Evolutionary conservation across 371 early-diverging fungal genomes (phyloP).

Genomic region (Circinella minor): DNA sequence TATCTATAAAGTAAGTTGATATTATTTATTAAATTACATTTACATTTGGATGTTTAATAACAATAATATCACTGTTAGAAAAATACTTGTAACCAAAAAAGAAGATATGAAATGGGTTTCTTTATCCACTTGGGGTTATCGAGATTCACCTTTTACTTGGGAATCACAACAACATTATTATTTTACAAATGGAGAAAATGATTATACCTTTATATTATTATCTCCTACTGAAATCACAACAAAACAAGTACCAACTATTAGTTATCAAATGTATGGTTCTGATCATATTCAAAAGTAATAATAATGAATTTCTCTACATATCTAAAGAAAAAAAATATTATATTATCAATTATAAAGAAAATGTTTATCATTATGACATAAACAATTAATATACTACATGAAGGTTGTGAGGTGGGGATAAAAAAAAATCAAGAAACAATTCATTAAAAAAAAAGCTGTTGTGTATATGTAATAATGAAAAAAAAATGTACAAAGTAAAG

Average conservation of each 20-base stretch:
- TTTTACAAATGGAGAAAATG: conserved; percentile 20
- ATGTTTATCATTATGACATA: too few relatives aligned
- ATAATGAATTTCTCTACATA: too few relatives aligned
- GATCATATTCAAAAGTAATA: conserved; percentile 9
- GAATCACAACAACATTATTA: conserved; percentile 52
- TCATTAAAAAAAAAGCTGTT: not conserved
- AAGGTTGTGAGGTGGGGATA: not conserved
- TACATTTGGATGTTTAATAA: too few relatives aligned
- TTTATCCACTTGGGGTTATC: conserved; percentile 67
- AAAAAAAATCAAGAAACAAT: too few relatives aligned
- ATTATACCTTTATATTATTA: conserved; percentile 22
- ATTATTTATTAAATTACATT: too few relatives aligned
- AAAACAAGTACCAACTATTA: conserved; percentile 1
- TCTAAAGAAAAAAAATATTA: not conserved
- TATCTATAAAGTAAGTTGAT: conserved; percentile 34
- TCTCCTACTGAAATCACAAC: conserved; percentile 5
- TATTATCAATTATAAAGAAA: not conserved
- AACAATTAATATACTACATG: not conserved
- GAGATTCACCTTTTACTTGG: conserved; percentile 73
- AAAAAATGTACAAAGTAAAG: conserved; percentile 4
- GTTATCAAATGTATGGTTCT: conserved; percentile 8
- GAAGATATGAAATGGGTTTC: conserved; percentile 55
- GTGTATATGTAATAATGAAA: not conserved
- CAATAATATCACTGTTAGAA: conserved; percentile 18
- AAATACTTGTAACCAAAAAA: conserved; percentile 26